Percentiles rank a stretch among this genome's conserved stretches.
Conservation (phyloP, 2,329 filamentous ascomycete species). For the Penicillium glabrum region DNA sequence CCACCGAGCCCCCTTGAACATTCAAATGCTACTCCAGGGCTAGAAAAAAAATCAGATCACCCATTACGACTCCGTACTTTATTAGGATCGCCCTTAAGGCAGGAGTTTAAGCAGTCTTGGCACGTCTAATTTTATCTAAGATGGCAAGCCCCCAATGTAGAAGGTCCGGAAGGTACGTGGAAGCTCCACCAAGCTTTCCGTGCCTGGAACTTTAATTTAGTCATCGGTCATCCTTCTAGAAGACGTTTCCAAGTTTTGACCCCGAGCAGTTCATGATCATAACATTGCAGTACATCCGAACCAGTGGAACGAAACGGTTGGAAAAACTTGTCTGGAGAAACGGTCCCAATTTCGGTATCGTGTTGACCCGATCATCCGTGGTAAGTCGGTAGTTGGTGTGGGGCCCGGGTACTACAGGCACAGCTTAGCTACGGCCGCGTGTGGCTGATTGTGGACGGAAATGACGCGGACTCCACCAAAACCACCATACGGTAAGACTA, state of each 20-base stretch:
- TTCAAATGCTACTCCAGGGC: too few relatives aligned
- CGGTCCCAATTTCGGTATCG: background rate
- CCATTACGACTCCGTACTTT: background rate
- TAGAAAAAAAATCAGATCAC: too few relatives aligned
- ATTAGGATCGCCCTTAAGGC: background rate
- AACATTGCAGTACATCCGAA: background rate
- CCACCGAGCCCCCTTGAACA: too few relatives aligned
- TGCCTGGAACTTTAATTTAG: constrained; percentile 6
- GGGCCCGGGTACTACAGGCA: background rate
- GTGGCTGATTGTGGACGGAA: background rate
- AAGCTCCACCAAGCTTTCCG: background rate
- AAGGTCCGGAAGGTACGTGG: background rate
- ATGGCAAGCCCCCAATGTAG: background rate
- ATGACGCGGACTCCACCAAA: background rate
- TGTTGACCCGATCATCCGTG: background rate
- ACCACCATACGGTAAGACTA: background rate
- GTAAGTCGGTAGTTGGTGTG: background rate
- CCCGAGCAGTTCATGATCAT: background rate
- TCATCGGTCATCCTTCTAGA: background rate
- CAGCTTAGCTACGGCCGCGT: background rate
- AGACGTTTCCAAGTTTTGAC: background rate
- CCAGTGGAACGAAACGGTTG: background rate
- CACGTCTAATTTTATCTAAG: background rate
- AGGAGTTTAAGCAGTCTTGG: background rate
- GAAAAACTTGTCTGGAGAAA: background rate